Evolutionary conservation across 805 yeast species (phyloP).

Genomic region (Zygotorulaspora danielsina): DNA sequence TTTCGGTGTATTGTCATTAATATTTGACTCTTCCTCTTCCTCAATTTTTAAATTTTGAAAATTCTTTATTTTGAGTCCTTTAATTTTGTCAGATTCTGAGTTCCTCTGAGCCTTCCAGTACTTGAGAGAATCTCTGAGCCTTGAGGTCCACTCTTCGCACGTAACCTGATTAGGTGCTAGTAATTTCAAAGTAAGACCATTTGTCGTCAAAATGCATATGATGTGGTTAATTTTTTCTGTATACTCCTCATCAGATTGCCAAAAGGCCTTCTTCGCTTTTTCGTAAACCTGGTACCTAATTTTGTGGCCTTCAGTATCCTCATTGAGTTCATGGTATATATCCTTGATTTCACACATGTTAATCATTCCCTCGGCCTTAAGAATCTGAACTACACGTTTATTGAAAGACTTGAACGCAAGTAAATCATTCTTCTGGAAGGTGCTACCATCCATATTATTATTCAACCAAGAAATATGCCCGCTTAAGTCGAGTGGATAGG

Average conservation of each 20-base stretch:
- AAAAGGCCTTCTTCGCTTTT: slow-evolving; percentile 17
- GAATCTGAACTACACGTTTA: slow-evolving; percentile 52
- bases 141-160: slow-evolving; percentile 64
- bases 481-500: slow-evolving; percentile 48
- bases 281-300: slow-evolving; percentile 31
- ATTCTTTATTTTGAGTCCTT: slow-evolving; percentile 43
- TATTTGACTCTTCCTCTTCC: slow-evolving; percentile 54
- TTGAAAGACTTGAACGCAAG: slow-evolving; percentile 62
- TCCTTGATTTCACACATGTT: slow-evolving; percentile 51
- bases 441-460: slow-evolving; percentile 34
- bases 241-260: slow-evolving; percentile 20
- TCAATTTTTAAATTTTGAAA: slow-evolving; percentile 44
- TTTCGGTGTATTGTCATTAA: slow-evolving; percentile 43
- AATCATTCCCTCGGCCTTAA: slow-evolving; percentile 56
- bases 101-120: slow-evolving; percentile 58
- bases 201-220: slow-evolving; percentile 48
- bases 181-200: slow-evolving; percentile 46
- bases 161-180: slow-evolving; percentile 49
- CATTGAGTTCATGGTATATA: slow-evolving; percentile 35
- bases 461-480: slow-evolving; percentile 63
- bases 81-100: slow-evolving; percentile 40
- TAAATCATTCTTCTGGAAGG: slow-evolving; percentile 48
- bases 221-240: slow-evolving; percentile 33
- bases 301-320: slow-evolving; percentile 23
- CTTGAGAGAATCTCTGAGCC: slow-evolving; percentile 40